A percentile compares a stretch with the other conserved stretches of the same genome.
These are phyloP conservation scores for sunflower (Helianthus annuus) DNA, from an alignment of 129 eudicot species.

Conservation along the genomic window HanXRQr2.0-SUNRISE NC_035442.2:5109441-5109940, in stretches of 20 bases:
- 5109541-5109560: slow-evolving; percentile 68
- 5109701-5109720: slow-evolving; percentile 37
- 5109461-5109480: slow-evolving; percentile 65
- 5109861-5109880: slow-evolving; percentile 69
- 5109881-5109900: slow-evolving; percentile 35
- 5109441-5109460: slow-evolving; percentile 72
- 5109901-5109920: background rate
- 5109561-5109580: slow-evolving; percentile 68
- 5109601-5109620: slow-evolving; percentile 40
- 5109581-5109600: slow-evolving; percentile 62
- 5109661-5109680: slow-evolving; percentile 80
- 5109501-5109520: slow-evolving; percentile 52
- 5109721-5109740: slow-evolving; percentile 62
- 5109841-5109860: slow-evolving; percentile 50
- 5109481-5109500: slow-evolving; percentile 59
- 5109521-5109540: slow-evolving; percentile 37
- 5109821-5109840: slow-evolving; percentile 61
- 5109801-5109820: slow-evolving; percentile 57
- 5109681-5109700: slow-evolving; percentile 53
- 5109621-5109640: slow-evolving; percentile 47
- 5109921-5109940: slow-evolving; percentile 6
- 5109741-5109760: slow-evolving; percentile 61
- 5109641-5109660: slow-evolving; percentile 55
- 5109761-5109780: slow-evolving; percentile 74
- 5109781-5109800: slow-evolving; percentile 53